phyloP scores from a whole-genome alignment of 2,329 filamentous ascomycete species.

The Epichloe glyceriae region DNA sequence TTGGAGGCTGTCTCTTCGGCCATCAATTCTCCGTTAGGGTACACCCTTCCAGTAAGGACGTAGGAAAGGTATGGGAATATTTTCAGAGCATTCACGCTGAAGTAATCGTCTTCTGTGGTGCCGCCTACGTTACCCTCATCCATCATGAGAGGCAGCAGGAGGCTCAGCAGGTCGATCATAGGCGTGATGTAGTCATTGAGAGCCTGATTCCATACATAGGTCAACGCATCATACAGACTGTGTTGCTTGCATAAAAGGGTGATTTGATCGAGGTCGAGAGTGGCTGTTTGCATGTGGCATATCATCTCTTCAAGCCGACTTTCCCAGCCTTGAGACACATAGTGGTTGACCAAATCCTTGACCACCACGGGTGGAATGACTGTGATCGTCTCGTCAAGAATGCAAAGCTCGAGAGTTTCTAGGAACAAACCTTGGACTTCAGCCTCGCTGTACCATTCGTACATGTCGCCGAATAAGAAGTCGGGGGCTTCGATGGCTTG shows the following conservation, averaged over 20 bases:
- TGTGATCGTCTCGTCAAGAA: constrained; percentile 64
- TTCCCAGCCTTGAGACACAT: constrained; percentile 61
- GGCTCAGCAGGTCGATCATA: constrained; percentile 64
- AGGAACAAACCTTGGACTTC: constrained; percentile 65
- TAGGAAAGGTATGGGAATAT: constrained; percentile 94
- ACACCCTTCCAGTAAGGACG: constrained; percentile 76
- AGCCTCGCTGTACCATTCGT: constrained; percentile 76
- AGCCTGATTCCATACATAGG: constrained; percentile 93
- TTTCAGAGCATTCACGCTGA: constrained; percentile 65
- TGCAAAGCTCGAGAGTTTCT: constrained; percentile 76
- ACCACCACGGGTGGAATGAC: constrained; percentile 70
- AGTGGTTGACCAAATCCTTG: constrained; percentile 75
- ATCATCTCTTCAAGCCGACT: constrained; percentile 83
- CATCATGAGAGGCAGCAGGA: constrained; percentile 50
- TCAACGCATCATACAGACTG: constrained; percentile 83
- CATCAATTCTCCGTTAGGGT: constrained; percentile 71
- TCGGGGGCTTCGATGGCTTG: constrained; percentile 64
- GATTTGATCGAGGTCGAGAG: constrained; percentile 87
- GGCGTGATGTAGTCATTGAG: constrained; percentile 84
- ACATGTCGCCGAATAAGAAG: constrained; percentile 84
- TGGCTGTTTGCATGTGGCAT: constrained; percentile 79
- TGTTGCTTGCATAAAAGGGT: constrained; percentile 85
- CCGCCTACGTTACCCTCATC: constrained; percentile 39
- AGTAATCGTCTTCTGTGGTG: constrained; percentile 46
- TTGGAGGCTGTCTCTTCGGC: constrained; percentile 56